Conservation (phyloP, 192 early-diverging fungal genomes). For the Radiomyces spectabilis region DNA sequence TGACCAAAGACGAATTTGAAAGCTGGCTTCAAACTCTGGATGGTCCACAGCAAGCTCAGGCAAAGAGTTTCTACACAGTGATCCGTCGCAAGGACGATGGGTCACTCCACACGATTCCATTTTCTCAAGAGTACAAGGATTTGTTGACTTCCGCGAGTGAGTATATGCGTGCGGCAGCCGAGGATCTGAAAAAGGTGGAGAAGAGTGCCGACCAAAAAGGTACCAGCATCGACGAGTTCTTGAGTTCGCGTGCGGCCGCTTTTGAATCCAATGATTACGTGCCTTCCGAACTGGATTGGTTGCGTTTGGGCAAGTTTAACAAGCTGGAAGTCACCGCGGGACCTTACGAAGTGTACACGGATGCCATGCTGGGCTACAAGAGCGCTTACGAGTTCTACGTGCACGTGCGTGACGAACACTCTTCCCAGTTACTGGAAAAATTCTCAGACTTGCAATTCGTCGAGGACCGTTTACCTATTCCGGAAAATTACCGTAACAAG, state of each 20-base stretch:
- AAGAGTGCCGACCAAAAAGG: background rate
- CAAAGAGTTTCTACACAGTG: constrained; percentile 60
- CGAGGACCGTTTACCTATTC: constrained; percentile 60
- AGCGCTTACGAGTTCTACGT: constrained; percentile 64
- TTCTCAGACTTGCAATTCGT: constrained; percentile 59
- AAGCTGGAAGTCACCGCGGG: constrained; percentile 61
- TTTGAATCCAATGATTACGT: constrained; percentile 59
- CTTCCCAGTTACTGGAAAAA: constrained; percentile 48
- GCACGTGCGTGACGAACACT: constrained; percentile 57
- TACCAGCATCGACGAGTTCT: constrained; percentile 38
- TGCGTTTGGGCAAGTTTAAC: constrained; percentile 52
- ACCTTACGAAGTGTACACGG: constrained; percentile 71
- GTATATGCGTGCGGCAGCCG: constrained; percentile 48
- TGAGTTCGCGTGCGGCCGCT: constrained; percentile 45
- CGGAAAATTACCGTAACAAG: constrained; percentile 53
- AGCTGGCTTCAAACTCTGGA: constrained; percentile 43
- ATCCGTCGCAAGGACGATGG: constrained; percentile 33
- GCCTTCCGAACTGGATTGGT: constrained; percentile 63
- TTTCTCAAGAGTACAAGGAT: constrained; percentile 50
- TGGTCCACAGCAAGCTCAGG: constrained; percentile 34
- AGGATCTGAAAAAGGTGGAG: constrained; percentile 41
- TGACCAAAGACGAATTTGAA: constrained; percentile 55
- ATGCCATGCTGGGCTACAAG: constrained; percentile 56
- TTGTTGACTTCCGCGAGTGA: constrained; percentile 43
- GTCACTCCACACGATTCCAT: constrained; percentile 28